These are phyloP conservation scores for Ogataea allantospora DNA, from an alignment of 805 yeast species.

Conservation along the genomic window DNA sequence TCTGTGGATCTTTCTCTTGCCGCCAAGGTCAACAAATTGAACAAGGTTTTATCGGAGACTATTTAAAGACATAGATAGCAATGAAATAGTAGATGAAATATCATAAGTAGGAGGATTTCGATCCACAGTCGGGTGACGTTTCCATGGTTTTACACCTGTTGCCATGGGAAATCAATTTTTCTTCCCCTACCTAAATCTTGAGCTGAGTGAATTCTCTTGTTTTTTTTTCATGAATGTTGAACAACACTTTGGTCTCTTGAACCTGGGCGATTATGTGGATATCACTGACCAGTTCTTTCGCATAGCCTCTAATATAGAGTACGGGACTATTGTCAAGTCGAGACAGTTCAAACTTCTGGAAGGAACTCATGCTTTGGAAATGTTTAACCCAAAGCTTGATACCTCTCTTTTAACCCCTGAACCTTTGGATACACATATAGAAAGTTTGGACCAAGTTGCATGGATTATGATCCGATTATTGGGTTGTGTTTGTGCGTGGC, in stretches of 20 bases:
- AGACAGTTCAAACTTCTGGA: conserved; percentile 66
- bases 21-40: conserved; percentile 81
- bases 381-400: conserved; percentile 69
- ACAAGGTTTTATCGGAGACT: conserved; percentile 83
- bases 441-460: conserved; percentile 39
- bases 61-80: conserved; percentile 45
- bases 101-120: too few relatives aligned
- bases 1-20: conserved; percentile 92
- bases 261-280: conserved; percentile 38
- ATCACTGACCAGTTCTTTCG: conserved; percentile 53
- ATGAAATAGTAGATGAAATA: conserved; percentile 2
- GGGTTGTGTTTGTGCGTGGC: conserved; percentile 66
- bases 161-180: neutral
- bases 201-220: neutral
- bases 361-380: conserved; percentile 86
- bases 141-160: too few relatives aligned
- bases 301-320: conserved; percentile 31
- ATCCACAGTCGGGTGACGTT: too few relatives aligned
- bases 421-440: conserved; percentile 41
- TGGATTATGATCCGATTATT: conserved; percentile 55
- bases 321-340: conserved; percentile 58
- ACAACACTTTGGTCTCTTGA: conserved; percentile 7
- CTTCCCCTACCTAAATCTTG: neutral
- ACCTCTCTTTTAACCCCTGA: conserved; percentile 61
- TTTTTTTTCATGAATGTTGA: conserved; percentile 10